Evolutionary conservation across 78 protist genomes (phyloP), one percentile per base, ranked within the genome.

Genomic region (Dictyostelium capitatum): DNA sequence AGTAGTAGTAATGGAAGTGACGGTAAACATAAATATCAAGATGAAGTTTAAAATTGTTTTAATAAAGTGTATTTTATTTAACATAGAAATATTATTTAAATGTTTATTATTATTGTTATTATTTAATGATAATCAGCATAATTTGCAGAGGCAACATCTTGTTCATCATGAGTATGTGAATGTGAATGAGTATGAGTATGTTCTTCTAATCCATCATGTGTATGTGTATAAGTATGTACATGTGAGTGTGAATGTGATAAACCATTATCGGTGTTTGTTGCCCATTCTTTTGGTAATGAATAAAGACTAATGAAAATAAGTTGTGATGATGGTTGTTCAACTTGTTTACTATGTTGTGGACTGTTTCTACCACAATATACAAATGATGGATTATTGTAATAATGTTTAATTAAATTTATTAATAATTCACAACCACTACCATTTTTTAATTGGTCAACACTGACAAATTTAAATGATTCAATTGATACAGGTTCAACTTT

Each of bases 221-320:
- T 53, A 20, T 53, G 59, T 11, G 59, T 53, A 37, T 37, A 37
- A 37, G 43, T 37, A 8, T 59, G 59, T 17, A n/a, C 19, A 20
- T 53, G 59, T 11, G 59, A 17, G 14, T 53, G 69, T 0, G 69
- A 59, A 8, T 59, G 69, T 8, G n/a, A 25, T 23, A n/a, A 59
- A 59, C 32, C 3, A 23, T 59, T 59, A 23, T 5, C 11, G 8
- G 8, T 4, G n/a, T 59, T 1, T 59, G 69, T 23, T 59, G 69
- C n/a, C 69, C 69, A 59, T 59, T 59, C 69, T 23, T 59, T 59
- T 59, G 69, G 69, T 59, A 59, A 23, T 59, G 69, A 59, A 59
- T 59, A 59, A 59, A 59, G 69, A 59, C 69, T 25, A 59, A 59
- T 9, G 25, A 23, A 23, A 59, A 59, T 59, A 59, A 15, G 25